Percentiles rank a stretch among this genome's conserved stretches.
These are phyloP conservation scores for Acanthamoeba triangularis DNA, from an alignment of 208 protist species.

Conservation along the genomic window DNA sequence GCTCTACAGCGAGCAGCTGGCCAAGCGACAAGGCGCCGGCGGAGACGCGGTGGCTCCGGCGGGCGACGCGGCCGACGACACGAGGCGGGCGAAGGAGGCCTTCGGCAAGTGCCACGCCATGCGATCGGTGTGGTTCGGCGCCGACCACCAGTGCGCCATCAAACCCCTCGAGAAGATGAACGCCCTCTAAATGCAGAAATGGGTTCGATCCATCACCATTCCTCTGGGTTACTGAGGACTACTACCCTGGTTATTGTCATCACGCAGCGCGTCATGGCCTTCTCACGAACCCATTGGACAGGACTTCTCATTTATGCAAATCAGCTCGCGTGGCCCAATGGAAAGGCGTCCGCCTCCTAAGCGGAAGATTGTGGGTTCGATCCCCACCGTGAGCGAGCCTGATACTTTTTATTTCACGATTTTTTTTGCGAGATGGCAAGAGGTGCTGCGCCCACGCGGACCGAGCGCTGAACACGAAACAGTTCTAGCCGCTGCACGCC, in stretches of 20 bases:
- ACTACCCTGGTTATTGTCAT: too few species aligned
- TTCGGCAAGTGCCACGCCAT: neutral
- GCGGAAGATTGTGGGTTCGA: constrained; percentile 8
- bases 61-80: neutral
- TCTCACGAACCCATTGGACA: too few species aligned
- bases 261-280: too few species aligned
- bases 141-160: neutral
- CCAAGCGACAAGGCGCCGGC: neutral
- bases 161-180: neutral
- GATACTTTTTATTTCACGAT: neutral
- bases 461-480: neutral
- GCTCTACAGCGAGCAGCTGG: neutral
- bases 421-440: too few species aligned
- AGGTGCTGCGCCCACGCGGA: too few species aligned
- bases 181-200: neutral
- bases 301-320: too few species aligned
- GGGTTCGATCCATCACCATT: too few species aligned
- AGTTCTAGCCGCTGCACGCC: too few species aligned
- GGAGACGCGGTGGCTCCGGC: neutral
- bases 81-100: neutral
- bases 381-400: neutral
- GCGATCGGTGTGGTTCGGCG: neutral
- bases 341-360: constrained; percentile 6
- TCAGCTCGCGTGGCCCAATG: neutral
- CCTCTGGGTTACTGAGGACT: too few species aligned